Evolutionary conservation across 345 rosid genomes (phyloP).

Genomic region (Diplotaxis tenuifolia): DNA sequence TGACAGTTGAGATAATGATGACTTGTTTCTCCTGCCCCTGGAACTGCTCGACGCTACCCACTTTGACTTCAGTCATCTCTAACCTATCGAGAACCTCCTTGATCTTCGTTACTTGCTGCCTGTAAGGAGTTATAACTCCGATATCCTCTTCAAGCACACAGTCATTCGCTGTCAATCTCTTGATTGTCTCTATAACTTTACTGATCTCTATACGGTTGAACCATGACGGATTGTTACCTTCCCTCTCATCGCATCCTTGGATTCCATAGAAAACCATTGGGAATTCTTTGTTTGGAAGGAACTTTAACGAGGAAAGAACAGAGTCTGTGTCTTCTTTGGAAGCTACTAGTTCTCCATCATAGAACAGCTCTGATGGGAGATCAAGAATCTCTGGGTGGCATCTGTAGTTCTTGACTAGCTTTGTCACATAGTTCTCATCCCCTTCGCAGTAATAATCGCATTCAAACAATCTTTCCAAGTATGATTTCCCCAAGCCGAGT

Average conservation of each 20-base stretch:
- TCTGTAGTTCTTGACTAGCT: conserved; percentile 71
- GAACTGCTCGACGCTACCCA: conserved; percentile 94
- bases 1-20: conserved; percentile 77
- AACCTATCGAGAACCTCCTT: conserved; percentile 62
- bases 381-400: conserved; percentile 78
- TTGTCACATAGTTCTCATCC: conserved; percentile 70
- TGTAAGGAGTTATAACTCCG: conserved; percentile 87
- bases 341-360: conserved; percentile 69
- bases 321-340: conserved; percentile 64
- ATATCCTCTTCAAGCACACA: conserved; percentile 58
- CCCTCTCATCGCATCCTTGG: conserved; percentile 98
- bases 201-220: conserved; percentile 88
- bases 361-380: conserved; percentile 83
- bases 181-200: conserved; percentile 69
- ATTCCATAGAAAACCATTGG: conserved; percentile 85
- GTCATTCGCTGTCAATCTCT: conserved; percentile 48
- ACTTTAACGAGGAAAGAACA: conserved; percentile 36
- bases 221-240: conserved; percentile 93
- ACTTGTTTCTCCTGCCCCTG: conserved; percentile 93
- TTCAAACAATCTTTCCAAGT: conserved; percentile 74
- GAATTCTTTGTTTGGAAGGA: conserved; percentile 67
- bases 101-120: conserved; percentile 83
- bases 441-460: conserved; percentile 46
- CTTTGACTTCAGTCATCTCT: conserved; percentile 66
- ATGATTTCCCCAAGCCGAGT: conserved; percentile 71